Evolutionary conservation across 345 rosid genomes (phyloP), one percentile per base, ranked within the genome.

Genomic region (Erucastrum elatum): DNA sequence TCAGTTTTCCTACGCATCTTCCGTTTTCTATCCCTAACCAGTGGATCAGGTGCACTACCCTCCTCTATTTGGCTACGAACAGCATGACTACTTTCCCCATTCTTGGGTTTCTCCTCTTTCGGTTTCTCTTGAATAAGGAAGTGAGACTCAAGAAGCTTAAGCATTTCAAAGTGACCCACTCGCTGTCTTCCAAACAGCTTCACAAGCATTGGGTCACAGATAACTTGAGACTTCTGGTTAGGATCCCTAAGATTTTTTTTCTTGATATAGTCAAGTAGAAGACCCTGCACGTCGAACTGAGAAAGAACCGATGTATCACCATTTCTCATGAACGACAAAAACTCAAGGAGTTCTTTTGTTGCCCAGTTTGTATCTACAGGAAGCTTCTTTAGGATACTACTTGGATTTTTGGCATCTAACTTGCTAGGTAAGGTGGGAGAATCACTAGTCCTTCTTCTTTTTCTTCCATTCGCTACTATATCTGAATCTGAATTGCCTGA

Each of bases 101-200:
- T 80, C 35, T 51, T 76, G 51, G 79, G 26, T 62, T 82, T 82
- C 63, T 80, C 82, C 62, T 56, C 39, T 17, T 66, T 75, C 17
- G 86, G 75, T 53, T 82, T 84, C 61, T 86, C 97, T 77, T 85
- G 80, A 39, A 74, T 79, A 66, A 90, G 91, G 80, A 89, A 85
- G 74, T 95, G 99, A 71, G 81, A 80, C 76, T 91, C 94, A 11
- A 94, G 90, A 85, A 92, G 94, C 87, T 88, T 91, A 63, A 87
- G 87, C 99, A 95, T 92, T 85, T 95, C 98, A 85, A 91, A 70
- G 77, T 88, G 97, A 55, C 89, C 97, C 68, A 93, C 83, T 74
- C 86, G 85, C 69, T 72, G 80, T 84, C 81, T 88, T 12, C 93
- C 91, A 85, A 95, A 93, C 71, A 94, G 85, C 76, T 80, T 87